Evolutionary conservation across 805 yeast species (phyloP).

Genomic region (Isabelozyma rhagii): DNA sequence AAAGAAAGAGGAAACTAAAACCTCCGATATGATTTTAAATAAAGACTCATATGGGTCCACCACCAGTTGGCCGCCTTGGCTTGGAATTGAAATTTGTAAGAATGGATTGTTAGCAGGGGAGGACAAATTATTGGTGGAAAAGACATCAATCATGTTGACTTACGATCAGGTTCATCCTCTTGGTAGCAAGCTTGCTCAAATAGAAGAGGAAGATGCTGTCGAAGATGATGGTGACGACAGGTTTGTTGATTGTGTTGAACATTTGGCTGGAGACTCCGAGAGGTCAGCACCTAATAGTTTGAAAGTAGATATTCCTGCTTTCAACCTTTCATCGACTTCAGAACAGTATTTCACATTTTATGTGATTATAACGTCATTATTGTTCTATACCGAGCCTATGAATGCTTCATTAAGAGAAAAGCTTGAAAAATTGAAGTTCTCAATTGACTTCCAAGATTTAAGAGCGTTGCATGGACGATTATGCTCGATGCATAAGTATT

Average conservation of each 20-base stretch:
- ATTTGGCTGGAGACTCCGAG: not conserved
- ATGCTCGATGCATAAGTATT: conserved; percentile 45
- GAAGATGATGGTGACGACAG: conserved; percentile 1
- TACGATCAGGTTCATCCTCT: conserved; percentile 44
- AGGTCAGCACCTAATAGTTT: conserved; percentile 33
- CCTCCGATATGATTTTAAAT: conserved; percentile 41
- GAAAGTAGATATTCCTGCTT: conserved; percentile 65
- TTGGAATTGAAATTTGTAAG: conserved; percentile 64
- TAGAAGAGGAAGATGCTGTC: conserved; percentile 1
- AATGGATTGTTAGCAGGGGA: conserved; percentile 39
- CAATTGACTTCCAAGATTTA: conserved; percentile 67
- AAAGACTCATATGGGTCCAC: conserved; percentile 59
- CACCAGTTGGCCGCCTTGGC: conserved; percentile 85
- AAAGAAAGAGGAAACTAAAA: conserved; percentile 41
- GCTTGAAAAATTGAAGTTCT: conserved; percentile 62
- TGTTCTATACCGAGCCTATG: conserved; percentile 74
- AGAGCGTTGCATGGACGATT: conserved; percentile 47
- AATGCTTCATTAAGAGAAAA: conserved; percentile 54
- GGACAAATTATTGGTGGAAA: conserved; percentile 55
- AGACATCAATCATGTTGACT: conserved; percentile 59
- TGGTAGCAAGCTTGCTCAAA: conserved; percentile 11
- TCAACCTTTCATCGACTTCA: conserved; percentile 68
- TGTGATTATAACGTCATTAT: conserved; percentile 56
- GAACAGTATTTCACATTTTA: conserved; percentile 67
- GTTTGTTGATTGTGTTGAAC: not conserved